Percentiles rank a stretch among this genome's conserved stretches.
Conservation (phyloP, 495 filamentous ascomycete species). For the Penicillium coffeae region DNA sequence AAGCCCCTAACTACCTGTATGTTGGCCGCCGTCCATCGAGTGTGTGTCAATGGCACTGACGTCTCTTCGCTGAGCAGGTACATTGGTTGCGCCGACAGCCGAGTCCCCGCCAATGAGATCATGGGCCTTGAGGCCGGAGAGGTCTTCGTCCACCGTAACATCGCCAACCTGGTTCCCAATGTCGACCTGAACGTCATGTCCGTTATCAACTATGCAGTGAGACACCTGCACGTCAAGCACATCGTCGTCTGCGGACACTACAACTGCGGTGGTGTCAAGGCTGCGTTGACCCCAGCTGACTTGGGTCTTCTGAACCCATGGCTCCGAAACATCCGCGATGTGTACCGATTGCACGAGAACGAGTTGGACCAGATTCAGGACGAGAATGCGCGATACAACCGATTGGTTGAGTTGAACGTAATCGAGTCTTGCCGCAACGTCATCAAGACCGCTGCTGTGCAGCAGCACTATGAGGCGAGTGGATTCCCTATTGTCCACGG, state of each 20-base stretch:
- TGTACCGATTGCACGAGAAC: conserved; percentile 49
- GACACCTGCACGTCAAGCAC: conserved; percentile 68
- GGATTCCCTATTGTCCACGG: conserved; percentile 68
- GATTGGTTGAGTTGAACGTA: conserved; percentile 66
- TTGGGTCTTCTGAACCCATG: conserved; percentile 75
- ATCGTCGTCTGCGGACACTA: conserved; percentile 82
- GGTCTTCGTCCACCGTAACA: conserved; percentile 89
- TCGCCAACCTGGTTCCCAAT: conserved; percentile 76
- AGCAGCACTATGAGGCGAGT: conserved; percentile 59
- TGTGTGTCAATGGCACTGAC: conserved; percentile 1
- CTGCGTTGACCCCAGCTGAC: conserved; percentile 57
- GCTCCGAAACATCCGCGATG: conserved; percentile 63
- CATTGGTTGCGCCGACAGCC: conserved; percentile 81
- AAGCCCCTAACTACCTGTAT: conserved; percentile 69
- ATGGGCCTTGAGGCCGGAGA: conserved; percentile 78
- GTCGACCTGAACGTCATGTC: conserved; percentile 67
- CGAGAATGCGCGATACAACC: conserved; percentile 40
- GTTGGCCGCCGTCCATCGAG: conserved; percentile 14
- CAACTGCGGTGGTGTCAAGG: conserved; percentile 70
- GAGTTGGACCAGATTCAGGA: conserved; percentile 48
- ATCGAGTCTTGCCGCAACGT: conserved; percentile 56
- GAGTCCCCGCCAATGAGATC: conserved; percentile 79
- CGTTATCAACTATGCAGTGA: conserved; percentile 78
- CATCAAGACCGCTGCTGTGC: conserved; percentile 55
- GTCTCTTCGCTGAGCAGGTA: conserved; percentile 37